phyloP scores from a whole-genome alignment of 106 monocot species.

The Acanthochlamys bracteata region DNA sequence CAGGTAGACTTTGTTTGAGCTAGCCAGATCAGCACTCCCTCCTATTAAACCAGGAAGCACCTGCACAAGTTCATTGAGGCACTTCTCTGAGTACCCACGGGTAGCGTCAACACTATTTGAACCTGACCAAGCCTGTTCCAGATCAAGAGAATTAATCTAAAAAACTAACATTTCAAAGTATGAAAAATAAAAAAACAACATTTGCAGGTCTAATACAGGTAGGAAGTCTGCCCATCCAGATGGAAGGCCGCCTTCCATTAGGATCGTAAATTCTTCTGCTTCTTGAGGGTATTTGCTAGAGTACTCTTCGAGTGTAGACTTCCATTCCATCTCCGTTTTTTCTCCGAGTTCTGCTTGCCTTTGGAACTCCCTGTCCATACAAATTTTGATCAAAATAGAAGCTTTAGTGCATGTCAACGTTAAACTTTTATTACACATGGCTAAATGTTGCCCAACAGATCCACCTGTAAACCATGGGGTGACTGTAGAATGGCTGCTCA shows the following conservation, averaged over 20 bases:
- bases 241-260: conserved; percentile 14
- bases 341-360: conserved; percentile 13
- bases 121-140: conserved; percentile 13
- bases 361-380: conserved; percentile 15
- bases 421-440: too few relatives aligned
- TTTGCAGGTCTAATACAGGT: conserved; percentile 3
- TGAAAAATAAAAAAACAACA: background rate
- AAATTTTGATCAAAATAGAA: background rate
- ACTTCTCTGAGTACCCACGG: conserved; percentile 26
- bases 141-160: too few relatives aligned
- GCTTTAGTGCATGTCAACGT: too few relatives aligned
- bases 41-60: conserved; percentile 29
- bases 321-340: conserved; percentile 20
- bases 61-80: conserved; percentile 15
- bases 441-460: too few relatives aligned
- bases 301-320: conserved; percentile 5
- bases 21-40: conserved; percentile 29
- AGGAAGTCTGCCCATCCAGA: conserved; percentile 16
- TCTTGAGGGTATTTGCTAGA: conserved; percentile 22
- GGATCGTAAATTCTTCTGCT: conserved; percentile 14
- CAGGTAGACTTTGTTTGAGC: conserved; percentile 31
- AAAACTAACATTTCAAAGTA: too few relatives aligned
- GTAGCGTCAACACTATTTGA: conserved; percentile 26
- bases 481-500: conserved; percentile 22
- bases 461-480: conserved; percentile 39